phyloP scores from a whole-genome alignment of 2,329 filamentous ascomycete genomes.

The Scopulariopsis brevicaulis region DNA sequence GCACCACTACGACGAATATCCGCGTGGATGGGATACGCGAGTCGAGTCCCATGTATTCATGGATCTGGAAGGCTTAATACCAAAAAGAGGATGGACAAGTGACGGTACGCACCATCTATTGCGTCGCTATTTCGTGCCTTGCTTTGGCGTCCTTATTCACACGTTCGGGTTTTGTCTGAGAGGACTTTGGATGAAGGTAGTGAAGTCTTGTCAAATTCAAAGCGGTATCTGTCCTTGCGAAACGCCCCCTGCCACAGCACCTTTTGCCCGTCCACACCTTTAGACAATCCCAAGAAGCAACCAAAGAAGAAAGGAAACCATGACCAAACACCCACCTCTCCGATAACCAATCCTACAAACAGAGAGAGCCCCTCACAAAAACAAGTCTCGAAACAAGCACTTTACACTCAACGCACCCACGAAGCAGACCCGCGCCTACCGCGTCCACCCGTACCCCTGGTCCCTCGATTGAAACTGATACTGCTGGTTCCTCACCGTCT shows the following conservation, averaged over 20 bases:
- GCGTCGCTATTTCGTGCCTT: neutral
- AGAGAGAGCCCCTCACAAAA: neutral
- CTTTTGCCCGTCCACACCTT: neutral
- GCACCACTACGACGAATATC: neutral
- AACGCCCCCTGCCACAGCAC: neutral
- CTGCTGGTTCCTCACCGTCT: neutral
- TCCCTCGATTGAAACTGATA: conserved; percentile 3
- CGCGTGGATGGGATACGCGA: neutral
- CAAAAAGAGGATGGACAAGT: neutral
- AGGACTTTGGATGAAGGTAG: neutral
- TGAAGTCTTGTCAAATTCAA: neutral
- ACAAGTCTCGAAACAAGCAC: neutral
- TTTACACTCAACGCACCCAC: neutral
- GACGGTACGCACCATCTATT: conserved; percentile 1
- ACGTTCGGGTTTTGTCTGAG: neutral
- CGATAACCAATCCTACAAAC: neutral
- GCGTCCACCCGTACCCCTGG: neutral
- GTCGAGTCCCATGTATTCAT: neutral
- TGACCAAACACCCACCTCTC: neutral
- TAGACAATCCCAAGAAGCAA: neutral
- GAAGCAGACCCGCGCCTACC: neutral
- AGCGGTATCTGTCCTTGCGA: neutral
- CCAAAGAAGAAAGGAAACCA: neutral
- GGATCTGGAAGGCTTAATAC: neutral
- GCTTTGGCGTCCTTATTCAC: neutral